Evolutionary conservation across 2,329 filamentous ascomycete genomes (phyloP), one percentile per base, ranked within the genome.

Genomic region (Colletotrichum australisinense): DNA sequence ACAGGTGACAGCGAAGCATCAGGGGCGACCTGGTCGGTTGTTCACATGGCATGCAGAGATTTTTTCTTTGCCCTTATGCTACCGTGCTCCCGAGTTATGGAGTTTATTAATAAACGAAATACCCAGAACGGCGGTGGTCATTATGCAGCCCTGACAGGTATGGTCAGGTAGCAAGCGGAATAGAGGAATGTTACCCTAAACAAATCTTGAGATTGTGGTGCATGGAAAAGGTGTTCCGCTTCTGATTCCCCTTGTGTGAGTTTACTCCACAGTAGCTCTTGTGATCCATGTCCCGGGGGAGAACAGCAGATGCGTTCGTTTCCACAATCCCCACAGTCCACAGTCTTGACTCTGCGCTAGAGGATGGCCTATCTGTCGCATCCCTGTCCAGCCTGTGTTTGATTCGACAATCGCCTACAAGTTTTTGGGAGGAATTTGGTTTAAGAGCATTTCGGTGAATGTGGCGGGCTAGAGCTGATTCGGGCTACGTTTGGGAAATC

Each of bases 321-420:
- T 28, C 59, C 67, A 57, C 64, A 67, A 49, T 63, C 69, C 58
- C 69, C 71, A 71, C 62, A 71, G 38, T 73, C 73, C 71, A 71
- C 62, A 71, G 38, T 74, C 73, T 66, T 66, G 55, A 73, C 73
- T 73, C 65, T 73, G 60, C 64, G 64, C 60, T 65, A 68, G 66
- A 55, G 55, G 24, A 30, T 5, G 35, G 30, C 24, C 24, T 49
- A 28, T 52, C 63, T 66, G 53, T 66, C 24, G 22, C 58, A 64
- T 69, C 69, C 66, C 52, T 65, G 67, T 30, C 30, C 6, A 11
- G 19, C 58, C 38, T 26, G 8, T 49, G 22, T 19, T 8, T 32
- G 30, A 24, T 56, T 16, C 12, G 24, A 24, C 24, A 35, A 35
- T 56, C 16, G 19, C 22, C 11, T 42, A 22, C 38, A 56, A 28